A percentile compares a stretch with the other conserved stretches of the same genome.
Conservation (phyloP, 2,329 filamentous ascomycete genomes). For the Ophiosphaerella herpotricha region DNA sequence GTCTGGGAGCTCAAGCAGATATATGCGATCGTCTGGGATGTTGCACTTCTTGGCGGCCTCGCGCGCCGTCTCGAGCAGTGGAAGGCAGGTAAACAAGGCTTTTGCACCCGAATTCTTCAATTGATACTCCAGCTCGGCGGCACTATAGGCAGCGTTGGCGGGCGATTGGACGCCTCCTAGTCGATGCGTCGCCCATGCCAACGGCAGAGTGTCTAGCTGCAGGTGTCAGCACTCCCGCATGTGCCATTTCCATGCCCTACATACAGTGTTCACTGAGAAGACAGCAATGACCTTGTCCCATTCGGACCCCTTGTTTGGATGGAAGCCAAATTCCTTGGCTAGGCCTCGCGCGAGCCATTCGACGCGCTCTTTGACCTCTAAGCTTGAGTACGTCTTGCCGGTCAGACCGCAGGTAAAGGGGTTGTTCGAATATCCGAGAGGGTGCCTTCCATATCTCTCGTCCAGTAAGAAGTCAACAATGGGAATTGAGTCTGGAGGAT, state of each 20-base stretch:
- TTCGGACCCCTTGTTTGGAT: slow-evolving; percentile 70
- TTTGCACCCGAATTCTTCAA: slow-evolving; percentile 70
- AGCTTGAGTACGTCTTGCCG: slow-evolving; percentile 67
- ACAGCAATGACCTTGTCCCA: slow-evolving; percentile 81
- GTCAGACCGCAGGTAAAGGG: slow-evolving; percentile 79
- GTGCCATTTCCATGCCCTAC: slow-evolving; percentile 18
- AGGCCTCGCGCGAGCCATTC: slow-evolving; percentile 71
- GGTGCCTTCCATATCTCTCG: slow-evolving; percentile 69
- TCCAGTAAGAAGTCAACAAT: slow-evolving; percentile 77
- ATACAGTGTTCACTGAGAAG: slow-evolving; percentile 79
- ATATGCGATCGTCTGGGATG: slow-evolving; percentile 68
- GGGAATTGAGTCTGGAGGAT: slow-evolving; percentile 74
- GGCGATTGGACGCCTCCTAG: slow-evolving; percentile 75
- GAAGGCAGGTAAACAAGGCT: slow-evolving; percentile 72
- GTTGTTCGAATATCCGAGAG: slow-evolving; percentile 65
- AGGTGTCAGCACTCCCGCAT: slow-evolving; percentile 17
- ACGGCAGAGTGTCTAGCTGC: slow-evolving; percentile 74
- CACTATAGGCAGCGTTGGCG: slow-evolving; percentile 75
- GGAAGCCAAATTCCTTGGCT: slow-evolving; percentile 71
- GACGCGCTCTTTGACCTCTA: slow-evolving; percentile 68
- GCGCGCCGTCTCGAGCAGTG: slow-evolving; percentile 67
- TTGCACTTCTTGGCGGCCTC: slow-evolving; percentile 66
- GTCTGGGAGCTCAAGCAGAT: slow-evolving; percentile 70
- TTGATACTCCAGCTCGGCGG: slow-evolving; percentile 72
- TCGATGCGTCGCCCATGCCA: slow-evolving; percentile 75